Conservation (phyloP, 2,329 filamentous ascomycete genomes). For the Penicillium sp. region DNA sequence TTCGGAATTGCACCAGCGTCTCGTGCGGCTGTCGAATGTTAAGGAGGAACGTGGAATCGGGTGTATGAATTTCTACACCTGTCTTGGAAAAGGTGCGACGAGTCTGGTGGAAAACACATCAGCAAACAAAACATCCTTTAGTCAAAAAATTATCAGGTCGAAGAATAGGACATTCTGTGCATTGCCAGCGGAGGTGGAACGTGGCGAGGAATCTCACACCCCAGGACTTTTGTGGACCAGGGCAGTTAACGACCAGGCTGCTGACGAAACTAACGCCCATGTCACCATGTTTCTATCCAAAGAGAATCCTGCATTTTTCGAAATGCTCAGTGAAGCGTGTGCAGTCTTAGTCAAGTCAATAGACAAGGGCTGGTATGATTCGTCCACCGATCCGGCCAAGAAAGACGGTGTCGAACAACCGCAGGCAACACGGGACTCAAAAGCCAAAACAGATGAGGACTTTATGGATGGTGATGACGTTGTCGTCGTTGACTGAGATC, state of each 20-base stretch:
- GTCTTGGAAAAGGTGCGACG: conserved; percentile 68
- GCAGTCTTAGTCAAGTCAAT: conserved; percentile 42
- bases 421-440: conserved; percentile 11
- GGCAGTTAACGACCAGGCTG: conserved; percentile 74
- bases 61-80: conserved; percentile 84
- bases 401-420: conserved; percentile 18
- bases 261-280: conserved; percentile 79
- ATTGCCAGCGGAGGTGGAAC: conserved; percentile 59
- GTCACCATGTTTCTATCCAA: conserved; percentile 52
- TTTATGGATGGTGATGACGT: conserved; percentile 39
- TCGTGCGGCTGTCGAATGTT: conserved; percentile 66
- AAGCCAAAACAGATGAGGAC: conserved; percentile 21
- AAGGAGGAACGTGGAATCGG: conserved; percentile 67
- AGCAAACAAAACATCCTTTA: conserved; percentile 31
- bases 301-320: conserved; percentile 47
- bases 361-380: conserved; percentile 42
- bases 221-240: conserved; percentile 60
- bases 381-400: conserved; percentile 27
- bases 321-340: conserved; percentile 41
- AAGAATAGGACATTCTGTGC: conserved; percentile 86
- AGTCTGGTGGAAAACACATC: conserved; percentile 29
- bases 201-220: conserved; percentile 24
- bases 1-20: conserved; percentile 74
- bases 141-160: conserved; percentile 41
- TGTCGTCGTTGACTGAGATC: conserved; percentile 34